Conservation (phyloP, 805 yeast species). For the Wickerhamomyces chambardii region DNA sequence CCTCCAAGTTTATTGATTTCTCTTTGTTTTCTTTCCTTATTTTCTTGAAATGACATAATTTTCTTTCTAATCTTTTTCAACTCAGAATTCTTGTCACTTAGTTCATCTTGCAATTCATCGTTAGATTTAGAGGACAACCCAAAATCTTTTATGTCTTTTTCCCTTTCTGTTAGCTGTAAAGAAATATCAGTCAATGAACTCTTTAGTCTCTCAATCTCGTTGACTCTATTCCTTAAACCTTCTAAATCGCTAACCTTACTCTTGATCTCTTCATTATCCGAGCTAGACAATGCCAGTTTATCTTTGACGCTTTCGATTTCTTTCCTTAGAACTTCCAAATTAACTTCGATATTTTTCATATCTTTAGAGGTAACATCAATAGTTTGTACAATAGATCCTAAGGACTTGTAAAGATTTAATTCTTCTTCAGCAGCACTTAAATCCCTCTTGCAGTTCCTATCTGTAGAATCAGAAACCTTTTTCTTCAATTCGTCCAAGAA, state of each 20-base stretch:
- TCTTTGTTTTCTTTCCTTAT: conserved; percentile 34
- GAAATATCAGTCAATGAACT: conserved; percentile 21
- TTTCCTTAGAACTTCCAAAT: conserved; percentile 7
- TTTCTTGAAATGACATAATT: conserved; percentile 24
- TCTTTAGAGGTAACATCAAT: conserved; percentile 1
- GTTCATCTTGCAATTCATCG: conserved; percentile 37
- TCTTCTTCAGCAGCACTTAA: conserved; percentile 23
- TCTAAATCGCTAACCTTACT: conserved; percentile 3
- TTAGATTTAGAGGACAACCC: conserved; percentile 28
- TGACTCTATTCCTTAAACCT: conserved; percentile 16
- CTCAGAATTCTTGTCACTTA: conserved; percentile 25
- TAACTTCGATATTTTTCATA: conserved; percentile 1
- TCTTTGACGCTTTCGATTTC: conserved; percentile 9
- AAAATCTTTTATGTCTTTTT: conserved; percentile 26
- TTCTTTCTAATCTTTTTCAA: conserved; percentile 30
- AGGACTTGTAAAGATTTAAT: conserved; percentile 16
- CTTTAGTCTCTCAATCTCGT: conserved; percentile 25
- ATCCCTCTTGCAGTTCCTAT: conserved; percentile 22
- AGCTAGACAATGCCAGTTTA: conserved; percentile 3
- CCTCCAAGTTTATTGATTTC: conserved; percentile 38
- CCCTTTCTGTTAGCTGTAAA: conserved; percentile 18
- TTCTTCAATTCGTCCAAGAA: conserved; percentile 20
- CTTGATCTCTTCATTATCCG: conserved; percentile 3
- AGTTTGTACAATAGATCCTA: conserved; percentile 19
- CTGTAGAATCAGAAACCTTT: conserved; percentile 21